phyloP scores from a whole-genome alignment of 805 yeast species.

The Metschnikowia kofuensis region DNA sequence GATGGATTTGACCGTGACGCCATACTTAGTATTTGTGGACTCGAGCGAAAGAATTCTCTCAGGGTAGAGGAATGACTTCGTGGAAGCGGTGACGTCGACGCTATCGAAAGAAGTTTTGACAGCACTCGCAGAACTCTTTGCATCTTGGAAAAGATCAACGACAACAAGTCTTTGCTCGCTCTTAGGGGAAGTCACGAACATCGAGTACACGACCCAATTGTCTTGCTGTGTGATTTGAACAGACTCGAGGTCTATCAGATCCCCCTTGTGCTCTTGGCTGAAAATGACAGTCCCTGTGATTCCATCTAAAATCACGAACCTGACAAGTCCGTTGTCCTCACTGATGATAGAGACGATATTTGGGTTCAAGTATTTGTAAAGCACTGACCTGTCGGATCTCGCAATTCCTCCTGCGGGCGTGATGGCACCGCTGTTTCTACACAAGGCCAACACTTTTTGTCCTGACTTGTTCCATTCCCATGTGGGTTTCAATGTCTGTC shows the following conservation, averaged over 20 bases:
- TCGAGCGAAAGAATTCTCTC: conserved; percentile 51
- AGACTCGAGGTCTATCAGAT: conserved; percentile 36
- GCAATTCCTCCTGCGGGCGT: conserved; percentile 62
- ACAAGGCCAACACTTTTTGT: conserved; percentile 20
- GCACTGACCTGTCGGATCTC: conserved; percentile 64
- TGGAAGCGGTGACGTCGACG: conserved; percentile 45
- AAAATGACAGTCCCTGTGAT: conserved; percentile 63
- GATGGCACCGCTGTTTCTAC: conserved; percentile 22
- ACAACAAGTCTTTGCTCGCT: conserved; percentile 59
- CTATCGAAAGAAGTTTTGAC: conserved; percentile 34
- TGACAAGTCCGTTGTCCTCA: conserved; percentile 28
- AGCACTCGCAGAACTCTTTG: conserved; percentile 31
- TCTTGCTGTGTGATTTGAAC: conserved; percentile 68
- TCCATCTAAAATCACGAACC: conserved; percentile 59
- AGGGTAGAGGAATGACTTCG: conserved; percentile 63
- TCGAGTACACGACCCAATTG: conserved; percentile 76
- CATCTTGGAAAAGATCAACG: conserved; percentile 64
- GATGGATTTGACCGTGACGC: conserved; percentile 66
- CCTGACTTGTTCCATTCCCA: conserved; percentile 27
- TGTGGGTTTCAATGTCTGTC: conserved; percentile 18
- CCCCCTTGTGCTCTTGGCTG: conserved; percentile 38
- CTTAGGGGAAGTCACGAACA: conserved; percentile 47
- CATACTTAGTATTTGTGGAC: conserved; percentile 57
- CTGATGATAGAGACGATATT: conserved; percentile 54
- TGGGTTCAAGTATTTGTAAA: conserved; percentile 83